Base-by-base conservation (phyloP, 306 rosid genomes). In the Potentilla sterilis region DNA sequence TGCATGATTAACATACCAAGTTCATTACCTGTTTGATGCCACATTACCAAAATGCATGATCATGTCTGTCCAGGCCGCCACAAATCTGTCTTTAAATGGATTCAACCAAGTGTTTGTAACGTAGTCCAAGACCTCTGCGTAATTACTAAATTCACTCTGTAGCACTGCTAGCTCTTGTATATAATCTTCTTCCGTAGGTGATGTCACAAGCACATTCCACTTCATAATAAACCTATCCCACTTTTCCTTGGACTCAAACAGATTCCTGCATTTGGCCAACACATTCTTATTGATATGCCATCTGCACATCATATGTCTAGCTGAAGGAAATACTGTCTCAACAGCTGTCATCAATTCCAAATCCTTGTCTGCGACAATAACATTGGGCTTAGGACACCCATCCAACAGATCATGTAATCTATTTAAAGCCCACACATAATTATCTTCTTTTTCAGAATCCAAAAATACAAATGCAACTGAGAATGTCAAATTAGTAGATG, bases 21-120 rank as follows among this genome's bases (percentile, higher is more conserved):
- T 38, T 70, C 47, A 52, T 38, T 72, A 72, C 75, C 75, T 72
- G 48, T 52, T 72, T 72, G 65, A 72, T 72, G 38, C 41, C 24
- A 72, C 49, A n/a, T 72, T 72, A 72, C 75, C 65, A 72, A 52
- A 72, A 52, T 72, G 75, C 75, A 52, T 72, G 47, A 72, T 72
- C 21, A 37, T 38, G 48, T 72, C 75, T 1, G 75, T 72, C 75
- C 75, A 72, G 42, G 65, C 75, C 0, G 9, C 38, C 65, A 72
- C 75, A 72, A 72, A 52, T 72, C 48, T 52, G 14, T 54, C 65
- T 65, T 54, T 52, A 2, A 72, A 72, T 52, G 75, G 75, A 38
- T 72, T 72, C 48, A 72, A 54, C 75, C 75, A 72, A 12, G 75
- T 72, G 65, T 72, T 72, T 21, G 47, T 52, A 72, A 72, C 75